Evolutionary conservation across 176 grass and related monocot genomes (phyloP), one percentile per base, ranked within the genome.

Genomic region (Carex scoparia): DNA sequence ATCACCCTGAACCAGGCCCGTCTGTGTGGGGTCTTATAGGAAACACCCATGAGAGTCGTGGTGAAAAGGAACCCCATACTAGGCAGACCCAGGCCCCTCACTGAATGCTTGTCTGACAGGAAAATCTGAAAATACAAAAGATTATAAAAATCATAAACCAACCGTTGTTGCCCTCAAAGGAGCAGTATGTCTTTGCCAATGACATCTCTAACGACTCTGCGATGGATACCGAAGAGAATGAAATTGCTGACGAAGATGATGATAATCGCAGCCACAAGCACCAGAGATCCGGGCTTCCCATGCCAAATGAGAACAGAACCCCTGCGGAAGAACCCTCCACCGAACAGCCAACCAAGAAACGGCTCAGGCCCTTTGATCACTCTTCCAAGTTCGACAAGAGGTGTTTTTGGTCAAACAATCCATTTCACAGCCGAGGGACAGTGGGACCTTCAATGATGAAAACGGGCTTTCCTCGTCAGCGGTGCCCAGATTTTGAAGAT

Each of bases 181-280:
- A 94, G 58, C 91, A 90, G 87, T 89, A 79, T 9, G 35, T 37
- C 35, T 37, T 3, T 37, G 35, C 35, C 2, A 4, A 37, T 0
- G 35, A 37, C 35, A 37, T 37, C 35, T 37, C 3, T 37, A 3
- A 37, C 35, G 35, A 37, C 35, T 37, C 35, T 37, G 35, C 35
- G 35, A 37, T 37, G 35, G 35, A 37, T 3, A 3, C 35, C 35
- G 91, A 92, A 86, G 84, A 89, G 35, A 37, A 37, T 37, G 35
- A 37, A 37, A 37, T 37, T 40, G 92, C 88, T 3, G 96, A 98
- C 10, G 89, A 93, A 0, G 93, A 98, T 30, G 94, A 98, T 0
- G 96, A 95, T 79, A 23, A 23, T 23, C 93, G 96, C 32, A 99
- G 95, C 68, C 93, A 95, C 66, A 99, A 99, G 88, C 96, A 99